These are phyloP conservation scores for Podospora pseudopauciseta DNA, from an alignment of 495 filamentous ascomycete species.

Conservation along the genomic window DNA sequence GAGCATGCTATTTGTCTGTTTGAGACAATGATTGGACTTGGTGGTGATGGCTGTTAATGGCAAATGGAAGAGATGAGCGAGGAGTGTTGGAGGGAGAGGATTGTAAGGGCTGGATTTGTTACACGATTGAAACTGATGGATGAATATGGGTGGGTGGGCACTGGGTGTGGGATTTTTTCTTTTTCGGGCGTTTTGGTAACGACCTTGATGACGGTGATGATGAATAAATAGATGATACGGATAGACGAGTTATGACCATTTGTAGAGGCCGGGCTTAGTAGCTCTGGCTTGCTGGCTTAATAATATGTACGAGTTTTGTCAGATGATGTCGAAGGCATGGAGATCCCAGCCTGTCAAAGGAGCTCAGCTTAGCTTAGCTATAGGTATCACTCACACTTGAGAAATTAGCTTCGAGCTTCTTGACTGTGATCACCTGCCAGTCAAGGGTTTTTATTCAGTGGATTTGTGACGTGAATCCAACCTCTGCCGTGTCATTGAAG, in stretches of 20 bases:
- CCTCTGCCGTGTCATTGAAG: too few species aligned
- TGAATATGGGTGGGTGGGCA: not conserved
- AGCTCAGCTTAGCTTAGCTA: too few species aligned
- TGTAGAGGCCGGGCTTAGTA: not conserved
- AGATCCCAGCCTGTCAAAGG: too few species aligned
- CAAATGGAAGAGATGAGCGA: not conserved
- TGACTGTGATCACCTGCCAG: not conserved
- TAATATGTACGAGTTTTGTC: not conserved
- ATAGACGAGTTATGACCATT: conserved; percentile 21
- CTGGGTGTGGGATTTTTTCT: not conserved
- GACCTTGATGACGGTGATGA: conserved; percentile 13
- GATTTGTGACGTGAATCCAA: not conserved
- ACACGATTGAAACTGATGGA: not conserved
- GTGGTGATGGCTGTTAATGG: not conserved
- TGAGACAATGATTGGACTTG: not conserved
- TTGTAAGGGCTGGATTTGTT: not conserved
- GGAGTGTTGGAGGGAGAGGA: not conserved
- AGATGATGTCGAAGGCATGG: not conserved
- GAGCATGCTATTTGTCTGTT: not conserved
- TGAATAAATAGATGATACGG: conserved; percentile 16
- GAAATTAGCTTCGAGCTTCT: not conserved
- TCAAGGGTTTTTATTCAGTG: too few species aligned
- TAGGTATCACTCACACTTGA: too few species aligned
- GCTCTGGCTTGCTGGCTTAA: not conserved
- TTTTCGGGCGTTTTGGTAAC: conserved; percentile 4